phyloP scores from a whole-genome alignment of 2,329 filamentous ascomycete genomes.

The Colletotrichum sojae region DNA sequence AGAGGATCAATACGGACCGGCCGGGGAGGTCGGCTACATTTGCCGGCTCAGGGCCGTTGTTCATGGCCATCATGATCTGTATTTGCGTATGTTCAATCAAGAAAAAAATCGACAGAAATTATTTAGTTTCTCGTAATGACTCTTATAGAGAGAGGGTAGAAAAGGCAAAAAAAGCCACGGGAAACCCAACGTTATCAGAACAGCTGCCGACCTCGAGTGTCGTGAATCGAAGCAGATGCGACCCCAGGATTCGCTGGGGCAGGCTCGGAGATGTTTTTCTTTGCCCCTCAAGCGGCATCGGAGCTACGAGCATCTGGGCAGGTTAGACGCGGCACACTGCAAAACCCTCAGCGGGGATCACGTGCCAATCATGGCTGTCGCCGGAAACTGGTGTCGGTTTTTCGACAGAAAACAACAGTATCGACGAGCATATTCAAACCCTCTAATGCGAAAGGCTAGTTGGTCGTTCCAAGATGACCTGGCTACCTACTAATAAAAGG shows the following conservation, averaged over 20 bases:
- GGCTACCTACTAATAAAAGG: background rate
- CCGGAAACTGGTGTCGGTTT: too few species aligned
- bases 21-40: constrained; percentile 46
- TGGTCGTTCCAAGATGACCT: background rate
- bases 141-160: too few species aligned
- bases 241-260: constrained; percentile 20
- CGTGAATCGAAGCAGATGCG: constrained; percentile 16
- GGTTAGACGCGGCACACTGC: constrained; percentile 14
- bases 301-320: constrained; percentile 27
- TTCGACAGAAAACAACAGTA: background rate
- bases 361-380: constrained; percentile 11
- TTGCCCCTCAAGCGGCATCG: constrained; percentile 39
- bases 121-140: too few species aligned
- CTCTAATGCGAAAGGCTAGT: background rate
- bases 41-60: constrained; percentile 38
- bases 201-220: background rate
- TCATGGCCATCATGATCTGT: constrained; percentile 18
- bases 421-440: background rate
- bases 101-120: too few species aligned
- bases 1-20: constrained; percentile 78
- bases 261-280: constrained; percentile 32
- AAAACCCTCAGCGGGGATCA: constrained; percentile 23
- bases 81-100: too few species aligned
- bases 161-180: too few species aligned
- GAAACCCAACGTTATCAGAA: too few species aligned